Percentiles rank a stretch among this genome's conserved stretches.
phyloP scores from a whole-genome alignment of 1,284 basidiomycete genomes.

The Malassezia obtusa region DNA sequence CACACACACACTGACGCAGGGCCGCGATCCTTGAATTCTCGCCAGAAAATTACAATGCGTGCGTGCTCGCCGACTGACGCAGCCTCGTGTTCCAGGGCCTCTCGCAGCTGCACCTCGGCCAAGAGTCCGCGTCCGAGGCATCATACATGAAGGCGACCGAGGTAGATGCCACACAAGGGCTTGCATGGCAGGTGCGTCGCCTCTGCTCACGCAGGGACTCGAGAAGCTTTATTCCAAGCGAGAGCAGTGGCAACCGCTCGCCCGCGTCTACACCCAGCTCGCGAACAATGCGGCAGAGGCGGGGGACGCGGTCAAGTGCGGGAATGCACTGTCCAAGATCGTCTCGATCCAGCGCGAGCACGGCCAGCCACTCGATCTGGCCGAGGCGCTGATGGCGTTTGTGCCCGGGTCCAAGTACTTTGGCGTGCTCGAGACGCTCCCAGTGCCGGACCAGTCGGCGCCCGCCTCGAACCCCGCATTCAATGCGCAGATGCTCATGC shows the following conservation, averaged over 20 bases:
- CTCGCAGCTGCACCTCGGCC: conserved; percentile 28
- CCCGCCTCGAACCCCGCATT: conserved; percentile 50
- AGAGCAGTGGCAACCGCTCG: conserved; percentile 40
- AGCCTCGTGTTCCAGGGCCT: conserved; percentile 24
- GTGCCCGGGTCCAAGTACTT: conserved; percentile 68
- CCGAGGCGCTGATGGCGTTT: conserved; percentile 57
- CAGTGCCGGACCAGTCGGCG: conserved; percentile 65
- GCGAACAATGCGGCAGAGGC: conserved; percentile 26
- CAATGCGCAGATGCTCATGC: conserved; percentile 57
- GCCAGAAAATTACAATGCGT: conserved; percentile 43
- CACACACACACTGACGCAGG: background rate
- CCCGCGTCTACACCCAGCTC: conserved; percentile 33
- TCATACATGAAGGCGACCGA: conserved; percentile 47
- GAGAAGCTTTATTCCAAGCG: conserved; percentile 48
- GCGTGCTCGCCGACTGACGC: conserved; percentile 28
- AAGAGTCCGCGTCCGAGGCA: conserved; percentile 26
- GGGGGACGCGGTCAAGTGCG: conserved; percentile 64
- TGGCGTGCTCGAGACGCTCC: conserved; percentile 58
- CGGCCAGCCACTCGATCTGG: conserved; percentile 49
- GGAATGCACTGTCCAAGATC: conserved; percentile 66
- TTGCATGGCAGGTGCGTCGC: conserved; percentile 46
- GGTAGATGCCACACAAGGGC: conserved; percentile 34
- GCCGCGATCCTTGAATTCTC: conserved; percentile 29
- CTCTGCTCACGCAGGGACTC: conserved; percentile 33
- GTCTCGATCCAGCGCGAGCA: conserved; percentile 59